Percentiles rank a stretch among this genome's conserved stretches.
These are phyloP conservation scores for Pythium folliculosum DNA, from an alignment of 352 stramenopile species.

Conservation along the genomic window DNA sequence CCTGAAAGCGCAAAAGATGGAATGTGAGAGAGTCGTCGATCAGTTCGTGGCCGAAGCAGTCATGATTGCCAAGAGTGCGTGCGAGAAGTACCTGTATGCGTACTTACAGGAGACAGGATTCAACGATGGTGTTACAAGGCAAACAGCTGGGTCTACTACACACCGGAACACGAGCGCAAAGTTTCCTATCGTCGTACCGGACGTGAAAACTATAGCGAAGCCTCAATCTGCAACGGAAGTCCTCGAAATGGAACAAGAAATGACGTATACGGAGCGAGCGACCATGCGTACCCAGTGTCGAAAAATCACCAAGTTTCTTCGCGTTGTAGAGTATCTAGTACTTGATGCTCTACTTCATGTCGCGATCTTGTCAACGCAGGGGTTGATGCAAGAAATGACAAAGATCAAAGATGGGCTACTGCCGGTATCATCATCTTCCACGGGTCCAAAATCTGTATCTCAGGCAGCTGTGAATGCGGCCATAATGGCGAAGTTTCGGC, in stretches of 20 bases:
- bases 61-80: conserved; percentile 64
- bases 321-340: conserved; percentile 91
- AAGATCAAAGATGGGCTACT: conserved; percentile 37
- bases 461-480: conserved; percentile 33
- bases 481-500: conserved; percentile 27
- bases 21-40: conserved; percentile 56
- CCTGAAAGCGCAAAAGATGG: conserved; percentile 71
- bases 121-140: conserved; percentile 39
- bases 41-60: conserved; percentile 57
- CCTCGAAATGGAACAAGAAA: conserved; percentile 46
- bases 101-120: conserved; percentile 64
- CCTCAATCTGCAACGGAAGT: conserved; percentile 14
- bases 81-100: conserved; percentile 58
- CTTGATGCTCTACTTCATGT: conserved; percentile 75
- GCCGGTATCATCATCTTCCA: not conserved
- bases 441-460: conserved; percentile 10
- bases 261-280: conserved; percentile 95
- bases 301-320: conserved; percentile 91
- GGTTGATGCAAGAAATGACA: conserved; percentile 43
- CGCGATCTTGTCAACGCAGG: conserved; percentile 59
- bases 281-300: conserved; percentile 90
- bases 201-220: conserved; percentile 7
- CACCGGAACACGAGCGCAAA: conserved; percentile 1
- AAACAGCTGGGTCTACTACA: not conserved
- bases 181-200: not conserved